phyloP scores from a whole-genome alignment of 1,284 basidiomycete species.

The Malassezia yamatoensis region DNA sequence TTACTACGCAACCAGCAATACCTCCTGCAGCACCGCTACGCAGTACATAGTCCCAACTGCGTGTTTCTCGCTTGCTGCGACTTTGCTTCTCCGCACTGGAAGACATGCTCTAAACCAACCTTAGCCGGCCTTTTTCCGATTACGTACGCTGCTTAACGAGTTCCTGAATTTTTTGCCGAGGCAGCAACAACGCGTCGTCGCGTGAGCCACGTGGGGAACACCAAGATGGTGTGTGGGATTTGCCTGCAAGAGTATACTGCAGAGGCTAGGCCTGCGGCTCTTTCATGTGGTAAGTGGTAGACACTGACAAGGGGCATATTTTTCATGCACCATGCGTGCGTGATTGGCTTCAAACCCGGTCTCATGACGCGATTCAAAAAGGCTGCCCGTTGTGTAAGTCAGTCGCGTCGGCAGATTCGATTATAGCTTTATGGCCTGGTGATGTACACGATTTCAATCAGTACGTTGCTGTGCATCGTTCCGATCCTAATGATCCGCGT shows the following conservation, averaged over 20 bases:
- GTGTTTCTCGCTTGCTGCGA: constrained; percentile 50
- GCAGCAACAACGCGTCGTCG: background rate
- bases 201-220: background rate
- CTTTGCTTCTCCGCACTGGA: background rate
- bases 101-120: background rate
- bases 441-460: constrained; percentile 10
- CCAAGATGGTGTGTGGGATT: constrained; percentile 14
- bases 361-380: background rate
- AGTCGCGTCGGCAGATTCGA: background rate
- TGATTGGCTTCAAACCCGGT: constrained; percentile 7
- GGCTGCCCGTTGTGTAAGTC: constrained; percentile 17
- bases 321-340: constrained; percentile 13
- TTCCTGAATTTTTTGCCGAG: background rate
- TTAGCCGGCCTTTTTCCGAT: background rate
- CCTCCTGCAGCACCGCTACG: constrained; percentile 81
- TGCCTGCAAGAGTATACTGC: constrained; percentile 11
- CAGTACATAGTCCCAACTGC: constrained; percentile 63
- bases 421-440: constrained; percentile 11
- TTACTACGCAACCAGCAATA: constrained; percentile 79
- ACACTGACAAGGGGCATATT: background rate
- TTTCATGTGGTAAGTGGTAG: constrained; percentile 10
- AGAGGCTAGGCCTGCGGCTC: constrained; percentile 11
- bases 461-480: constrained; percentile 12
- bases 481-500: background rate
- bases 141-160: background rate